Evolutionary conservation across 306 rosid genomes (phyloP), one percentile per base, ranked within the genome.

Genomic region (Prunus armeniaca): DNA sequence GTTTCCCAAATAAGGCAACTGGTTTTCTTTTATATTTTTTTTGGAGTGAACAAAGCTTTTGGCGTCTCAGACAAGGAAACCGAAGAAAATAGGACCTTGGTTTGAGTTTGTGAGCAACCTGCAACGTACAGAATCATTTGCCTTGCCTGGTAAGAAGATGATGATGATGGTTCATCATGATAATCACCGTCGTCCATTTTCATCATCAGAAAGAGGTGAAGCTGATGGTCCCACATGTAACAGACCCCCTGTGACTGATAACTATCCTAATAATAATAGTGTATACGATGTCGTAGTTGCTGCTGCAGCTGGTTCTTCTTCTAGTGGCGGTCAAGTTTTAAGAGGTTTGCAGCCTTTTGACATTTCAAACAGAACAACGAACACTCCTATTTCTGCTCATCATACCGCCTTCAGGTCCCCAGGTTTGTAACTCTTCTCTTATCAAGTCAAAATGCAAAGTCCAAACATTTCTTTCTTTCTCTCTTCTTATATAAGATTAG

Each of bases 271-370:
- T 34, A 34, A 34, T 34, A 34, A 34, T 34, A 34, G 8, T 75
- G 73, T 71, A 77, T 81, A 75, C 89, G 73, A 76, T 87, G 71
- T 54, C 51, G 70, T 13, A 75, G 81, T 49, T 71, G 71, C 22
- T 46, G 65, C 24, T 45, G 67, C 34, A 75, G 68, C 66, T 75
- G 19, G 72, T 78, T 66, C 41, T 58, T 49, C 82, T 78, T 18
- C 81, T 30, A 30, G 65, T 79, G 11, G 77, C 76, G 79, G 67
- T 50, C 78, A 55, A 46, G 76, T 74, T 78, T 78, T 67, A 78
- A 80, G 80, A 75, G 17, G 76, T 72, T 77, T 89, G 86, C 91
- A 86, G 86, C 89, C 92, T 88, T 88, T 84, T 85, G 71, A 86
- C 77, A 69, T 78, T 69, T 65, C 86, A 65, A 20, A 73, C 61